Evolutionary conservation across 345 rosid species (phyloP).

Genomic region (Lumnitzera littorea): DNA sequence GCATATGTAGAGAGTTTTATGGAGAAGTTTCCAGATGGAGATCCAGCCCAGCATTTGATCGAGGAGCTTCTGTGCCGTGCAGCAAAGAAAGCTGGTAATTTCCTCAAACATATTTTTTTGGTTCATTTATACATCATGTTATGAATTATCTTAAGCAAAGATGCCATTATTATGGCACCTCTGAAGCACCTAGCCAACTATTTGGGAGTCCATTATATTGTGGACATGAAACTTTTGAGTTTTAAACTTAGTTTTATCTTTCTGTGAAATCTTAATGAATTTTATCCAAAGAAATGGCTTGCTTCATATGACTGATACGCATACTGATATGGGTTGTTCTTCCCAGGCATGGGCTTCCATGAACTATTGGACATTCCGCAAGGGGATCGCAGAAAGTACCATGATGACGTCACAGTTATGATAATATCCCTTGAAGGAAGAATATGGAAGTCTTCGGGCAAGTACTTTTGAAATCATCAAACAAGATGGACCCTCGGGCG

Average conservation of each 20-base stretch:
- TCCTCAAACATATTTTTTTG: not conserved
- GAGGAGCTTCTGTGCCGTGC: constrained; percentile 91
- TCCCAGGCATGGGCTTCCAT: constrained; percentile 82
- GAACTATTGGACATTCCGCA: constrained; percentile 91
- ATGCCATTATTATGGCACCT: not conserved
- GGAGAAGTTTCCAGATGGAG: constrained; percentile 96
- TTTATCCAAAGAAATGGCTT: not conserved
- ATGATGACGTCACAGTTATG: constrained; percentile 93
- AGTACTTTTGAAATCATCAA: constrained; percentile 45
- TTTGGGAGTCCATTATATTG: no score
- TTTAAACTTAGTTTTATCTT: not conserved
- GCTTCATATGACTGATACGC: no score
- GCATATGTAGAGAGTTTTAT: constrained; percentile 67
- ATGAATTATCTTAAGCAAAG: not conserved
- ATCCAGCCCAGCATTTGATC: constrained; percentile 91
- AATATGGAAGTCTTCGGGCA: constrained; percentile 99
- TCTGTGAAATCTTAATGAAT: not conserved
- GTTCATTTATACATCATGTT: not conserved
- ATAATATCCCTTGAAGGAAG: constrained; percentile 95
- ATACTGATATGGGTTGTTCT: not conserved
- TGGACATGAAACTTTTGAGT: no score
- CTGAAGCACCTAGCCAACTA: no score
- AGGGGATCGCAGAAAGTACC: constrained; percentile 95
- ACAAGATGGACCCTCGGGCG: not conserved
- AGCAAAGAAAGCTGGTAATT: constrained; percentile 94